Evolutionary conservation across 257 asterid species (phyloP), one percentile per base, ranked within the genome.

Genomic region (Primulina huaijiensis): DNA sequence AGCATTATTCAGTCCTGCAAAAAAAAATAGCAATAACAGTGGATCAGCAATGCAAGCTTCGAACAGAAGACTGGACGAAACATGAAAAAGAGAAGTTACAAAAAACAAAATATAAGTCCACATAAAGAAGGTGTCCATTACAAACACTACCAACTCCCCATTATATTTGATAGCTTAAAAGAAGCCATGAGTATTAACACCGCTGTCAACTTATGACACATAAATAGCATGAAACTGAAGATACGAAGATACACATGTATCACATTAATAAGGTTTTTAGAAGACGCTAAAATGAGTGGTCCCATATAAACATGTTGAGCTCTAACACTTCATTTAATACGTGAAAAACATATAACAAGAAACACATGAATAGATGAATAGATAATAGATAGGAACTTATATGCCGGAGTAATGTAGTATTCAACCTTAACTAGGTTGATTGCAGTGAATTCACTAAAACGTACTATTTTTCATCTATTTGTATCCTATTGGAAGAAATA

Each of bases 1-100:
- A 56, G 82, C 74, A 74, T 89, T 91, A 64, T 78, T 83, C 78
- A 91, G 77, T 74, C 91, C 97, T 91, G 95, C 89, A 86, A 78
- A 70, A 77, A 72, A 50, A 74, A 20, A 70, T 40, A 9, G 53
- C 2, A 64, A 72, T 7, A 59, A 64, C 65, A 55, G 59, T 69
- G 23, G 53, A 72, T 75, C 71, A 72, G 63, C 52, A 60, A 52
- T 65, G 72, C 68, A 78, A 67, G 62, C 27, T 40, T 76, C 69
- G 21, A 76, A 64, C 50, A 71, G 25, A 66, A 34, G 38, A 69
- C 16, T 67, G 58, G 29, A 74, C 53, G 56, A 67, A 63, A 75
- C 53, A 27, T 5, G 14, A 60, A 55, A 55, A 31, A 46, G 16
- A 50, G 38, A 68, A 38, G 7, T 25, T 11, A 60, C 64, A 34